Conservation (phyloP, 2,329 filamentous ascomycete genomes). For the Microsporum canis region DNA sequence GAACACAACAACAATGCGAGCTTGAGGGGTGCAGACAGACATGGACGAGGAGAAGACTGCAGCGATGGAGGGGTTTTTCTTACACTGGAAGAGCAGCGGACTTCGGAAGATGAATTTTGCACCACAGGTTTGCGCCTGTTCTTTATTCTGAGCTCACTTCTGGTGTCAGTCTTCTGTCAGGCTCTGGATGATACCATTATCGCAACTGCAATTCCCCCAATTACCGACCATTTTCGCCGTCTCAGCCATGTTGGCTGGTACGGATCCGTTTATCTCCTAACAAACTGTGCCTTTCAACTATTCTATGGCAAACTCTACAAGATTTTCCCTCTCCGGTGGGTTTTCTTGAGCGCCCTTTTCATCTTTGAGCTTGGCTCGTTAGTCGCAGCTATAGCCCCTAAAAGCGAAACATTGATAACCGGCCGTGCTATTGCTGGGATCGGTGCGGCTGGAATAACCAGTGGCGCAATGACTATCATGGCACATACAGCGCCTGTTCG, state of each 20-base stretch:
- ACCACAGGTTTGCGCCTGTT: background rate
- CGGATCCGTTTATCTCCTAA: conserved; percentile 24
- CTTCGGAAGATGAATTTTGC: background rate
- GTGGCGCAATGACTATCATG: conserved; percentile 23
- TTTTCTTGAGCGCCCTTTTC: conserved; percentile 19
- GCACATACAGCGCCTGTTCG: conserved; percentile 14
- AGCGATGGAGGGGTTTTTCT: no score
- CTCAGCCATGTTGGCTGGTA: conserved; percentile 29
- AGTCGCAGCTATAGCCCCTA: conserved; percentile 13
- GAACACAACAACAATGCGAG: background rate
- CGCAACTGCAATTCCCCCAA: conserved; percentile 25
- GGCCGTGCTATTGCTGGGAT: conserved; percentile 31
- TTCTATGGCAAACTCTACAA: conserved; percentile 32
- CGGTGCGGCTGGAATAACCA: conserved; percentile 29
- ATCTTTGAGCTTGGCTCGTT: conserved; percentile 21
- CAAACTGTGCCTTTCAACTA: conserved; percentile 20
- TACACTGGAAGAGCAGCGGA: background rate
- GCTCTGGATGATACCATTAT: conserved; percentile 19
- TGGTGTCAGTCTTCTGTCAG: conserved; percentile 8
- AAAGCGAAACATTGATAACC: conserved; percentile 3
- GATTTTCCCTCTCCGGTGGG: conserved; percentile 29
- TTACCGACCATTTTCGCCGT: conserved; percentile 27
- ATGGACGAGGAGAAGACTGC: background rate
- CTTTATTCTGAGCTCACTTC: background rate
- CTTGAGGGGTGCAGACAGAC: background rate